Percentiles rank a stretch among this genome's conserved stretches.
These are phyloP conservation scores for Suillus tomentosus DNA, from an alignment of 768 basidiomycete genomes.

Conservation along the genomic window DNA sequence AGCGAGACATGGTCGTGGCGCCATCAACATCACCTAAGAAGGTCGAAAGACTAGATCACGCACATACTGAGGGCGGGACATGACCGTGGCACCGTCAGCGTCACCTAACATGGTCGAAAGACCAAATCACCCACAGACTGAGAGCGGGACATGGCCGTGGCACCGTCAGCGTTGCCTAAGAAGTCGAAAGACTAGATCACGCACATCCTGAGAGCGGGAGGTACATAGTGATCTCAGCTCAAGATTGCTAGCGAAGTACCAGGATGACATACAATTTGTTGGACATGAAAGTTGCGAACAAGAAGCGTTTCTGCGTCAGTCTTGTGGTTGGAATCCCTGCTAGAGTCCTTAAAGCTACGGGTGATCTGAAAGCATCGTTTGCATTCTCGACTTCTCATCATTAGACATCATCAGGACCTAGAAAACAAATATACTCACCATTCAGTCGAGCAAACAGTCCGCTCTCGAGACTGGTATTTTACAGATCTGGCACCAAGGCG, in stretches of 20 bases:
- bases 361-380: conserved; percentile 29
- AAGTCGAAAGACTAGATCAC: too few species aligned
- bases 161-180: too few species aligned
- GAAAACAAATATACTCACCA: conserved; percentile 19
- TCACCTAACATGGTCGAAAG: too few species aligned
- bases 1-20: too few species aligned
- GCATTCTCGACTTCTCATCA: conserved; percentile 23
- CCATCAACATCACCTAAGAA: too few species aligned
- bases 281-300: background rate
- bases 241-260: background rate
- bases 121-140: too few species aligned
- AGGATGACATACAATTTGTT: background rate
- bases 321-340: too few species aligned
- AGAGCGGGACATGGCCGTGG: too few species aligned
- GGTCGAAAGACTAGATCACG: background rate
- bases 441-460: conserved; percentile 24
- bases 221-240: background rate
- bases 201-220: background rate
- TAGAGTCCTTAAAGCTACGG: background rate
- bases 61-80: background rate
- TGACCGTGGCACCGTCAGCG: background rate
- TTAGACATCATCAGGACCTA: conserved; percentile 3
- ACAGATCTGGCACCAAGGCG: conserved; percentile 6
- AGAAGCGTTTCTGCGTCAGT: too few species aligned
- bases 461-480: background rate